Percentiles rank a stretch among this genome's conserved stretches.
phyloP scores from a whole-genome alignment of 345 rosid species.

The Ricinus communis region DNA sequence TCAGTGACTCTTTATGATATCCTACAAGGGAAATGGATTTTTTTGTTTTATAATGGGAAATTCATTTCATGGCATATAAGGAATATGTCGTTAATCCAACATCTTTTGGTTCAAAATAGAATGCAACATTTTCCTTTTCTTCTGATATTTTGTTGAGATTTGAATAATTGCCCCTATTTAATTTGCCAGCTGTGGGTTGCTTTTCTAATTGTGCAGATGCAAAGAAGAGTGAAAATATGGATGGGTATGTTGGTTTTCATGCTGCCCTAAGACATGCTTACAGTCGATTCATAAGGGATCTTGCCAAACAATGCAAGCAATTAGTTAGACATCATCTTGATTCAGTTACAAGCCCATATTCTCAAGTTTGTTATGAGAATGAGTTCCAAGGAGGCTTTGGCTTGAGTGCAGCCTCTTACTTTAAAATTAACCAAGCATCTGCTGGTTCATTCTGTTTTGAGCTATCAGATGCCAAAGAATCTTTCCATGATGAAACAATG shows the following conservation, averaged over 20 bases:
- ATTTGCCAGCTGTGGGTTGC: slow-evolving; percentile 2
- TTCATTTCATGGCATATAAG: not conserved
- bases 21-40: not conserved
- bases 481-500: slow-evolving; percentile 47
- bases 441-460: slow-evolving; percentile 65
- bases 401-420: slow-evolving; percentile 35
- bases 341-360: slow-evolving; percentile 94
- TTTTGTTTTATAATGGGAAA: too few species aligned
- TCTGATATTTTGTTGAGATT: not conserved
- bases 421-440: slow-evolving; percentile 51
- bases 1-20: not conserved
- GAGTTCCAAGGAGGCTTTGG: slow-evolving; percentile 65
- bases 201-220: slow-evolving; percentile 50
- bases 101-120: too few species aligned
- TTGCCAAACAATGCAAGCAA: slow-evolving; percentile 86
- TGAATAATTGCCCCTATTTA: not conserved
- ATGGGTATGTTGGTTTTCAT: slow-evolving; percentile 84
- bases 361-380: slow-evolving; percentile 83
- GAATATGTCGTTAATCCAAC: not conserved
- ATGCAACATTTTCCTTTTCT: not conserved
- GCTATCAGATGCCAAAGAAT: slow-evolving; percentile 55
- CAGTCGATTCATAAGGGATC: slow-evolving; percentile 65
- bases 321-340: slow-evolving; percentile 89
- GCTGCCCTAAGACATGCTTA: slow-evolving; percentile 82
- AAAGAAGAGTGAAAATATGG: slow-evolving; percentile 65